Percentiles rank a stretch among this genome's conserved stretches.
These are phyloP conservation scores for Penicillium sp. DNA, from an alignment of 2,329 filamentous ascomycete genomes.

Conservation along the genomic window DNA sequence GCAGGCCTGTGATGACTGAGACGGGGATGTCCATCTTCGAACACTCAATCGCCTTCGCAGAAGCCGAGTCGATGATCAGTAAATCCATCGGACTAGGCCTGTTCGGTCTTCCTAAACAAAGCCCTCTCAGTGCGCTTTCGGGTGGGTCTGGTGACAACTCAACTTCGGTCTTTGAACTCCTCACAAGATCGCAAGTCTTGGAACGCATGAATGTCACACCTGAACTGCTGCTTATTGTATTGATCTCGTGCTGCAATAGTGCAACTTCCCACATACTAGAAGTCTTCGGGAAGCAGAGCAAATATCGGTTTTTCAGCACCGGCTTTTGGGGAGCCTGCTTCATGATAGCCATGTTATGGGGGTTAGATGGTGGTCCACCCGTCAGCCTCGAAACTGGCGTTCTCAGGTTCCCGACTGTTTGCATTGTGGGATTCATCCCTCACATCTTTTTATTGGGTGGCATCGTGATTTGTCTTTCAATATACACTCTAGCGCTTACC, in stretches of 20 bases:
- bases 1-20: slow-evolving; percentile 73
- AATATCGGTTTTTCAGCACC: slow-evolving; percentile 79
- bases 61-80: slow-evolving; percentile 84
- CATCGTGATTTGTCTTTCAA: slow-evolving; percentile 69
- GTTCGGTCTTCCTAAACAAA: slow-evolving; percentile 53
- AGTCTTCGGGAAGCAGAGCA: slow-evolving; percentile 73
- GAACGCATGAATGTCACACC: slow-evolving; percentile 82
- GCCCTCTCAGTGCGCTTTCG: slow-evolving; percentile 45
- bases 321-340: slow-evolving; percentile 88
- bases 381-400: slow-evolving; percentile 56
- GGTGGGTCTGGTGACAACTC: slow-evolving; percentile 27
- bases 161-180: slow-evolving; percentile 36
- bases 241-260: slow-evolving; percentile 87
- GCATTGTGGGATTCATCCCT: slow-evolving; percentile 90
- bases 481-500: slow-evolving; percentile 73
- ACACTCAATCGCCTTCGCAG: slow-evolving; percentile 91
- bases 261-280: slow-evolving; percentile 80
- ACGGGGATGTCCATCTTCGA: slow-evolving; percentile 97
- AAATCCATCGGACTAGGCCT: slow-evolving; percentile 72
- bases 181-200: slow-evolving; percentile 58
- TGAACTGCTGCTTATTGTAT: slow-evolving; percentile 79
- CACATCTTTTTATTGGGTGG: slow-evolving; percentile 83
- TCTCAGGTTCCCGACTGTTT: slow-evolving; percentile 87
- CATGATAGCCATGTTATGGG: slow-evolving; percentile 80
- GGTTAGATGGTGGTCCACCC: slow-evolving; percentile 55